phyloP scores from a whole-genome alignment of 257 asterid genomes.

The Capsicum rhomboideum region DNA sequence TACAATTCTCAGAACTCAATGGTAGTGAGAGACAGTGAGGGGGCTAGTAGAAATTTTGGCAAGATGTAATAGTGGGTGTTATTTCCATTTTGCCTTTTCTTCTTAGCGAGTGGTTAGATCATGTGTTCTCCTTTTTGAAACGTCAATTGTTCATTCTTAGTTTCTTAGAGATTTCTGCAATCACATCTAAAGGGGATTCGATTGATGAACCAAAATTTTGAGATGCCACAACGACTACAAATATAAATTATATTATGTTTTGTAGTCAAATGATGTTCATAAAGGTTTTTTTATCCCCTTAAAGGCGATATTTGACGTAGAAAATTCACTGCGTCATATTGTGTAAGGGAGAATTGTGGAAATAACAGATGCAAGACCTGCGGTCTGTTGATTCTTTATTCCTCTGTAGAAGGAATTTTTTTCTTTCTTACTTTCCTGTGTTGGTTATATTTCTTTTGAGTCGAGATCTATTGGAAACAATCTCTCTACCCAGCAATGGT shows the following conservation, averaged over 20 bases:
- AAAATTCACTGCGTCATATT: too few species aligned
- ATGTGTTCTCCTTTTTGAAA: background rate
- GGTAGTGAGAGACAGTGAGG: background rate
- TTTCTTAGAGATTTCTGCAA: background rate
- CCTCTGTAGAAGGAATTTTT: too few species aligned
- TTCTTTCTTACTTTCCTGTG: too few species aligned
- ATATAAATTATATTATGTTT: background rate
- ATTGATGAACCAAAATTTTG: background rate
- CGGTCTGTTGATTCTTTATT: too few species aligned
- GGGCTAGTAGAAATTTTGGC: background rate
- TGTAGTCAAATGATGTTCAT: background rate
- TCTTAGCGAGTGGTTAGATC: background rate
- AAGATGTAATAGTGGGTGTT: background rate
- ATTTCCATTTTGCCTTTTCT: background rate
- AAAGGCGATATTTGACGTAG: too few species aligned
- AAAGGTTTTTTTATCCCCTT: too few species aligned
- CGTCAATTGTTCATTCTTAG: background rate
- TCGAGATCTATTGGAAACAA: too few species aligned
- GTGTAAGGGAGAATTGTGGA: too few species aligned
- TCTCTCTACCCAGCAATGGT: too few species aligned
- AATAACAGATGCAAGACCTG: too few species aligned
- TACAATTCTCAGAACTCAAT: background rate
- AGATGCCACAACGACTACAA: background rate
- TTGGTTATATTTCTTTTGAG: too few species aligned
- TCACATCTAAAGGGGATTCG: background rate